These are phyloP conservation scores for Turnera subulata DNA, from an alignment of 345 rosid species.

Conservation along the genomic window DNA sequence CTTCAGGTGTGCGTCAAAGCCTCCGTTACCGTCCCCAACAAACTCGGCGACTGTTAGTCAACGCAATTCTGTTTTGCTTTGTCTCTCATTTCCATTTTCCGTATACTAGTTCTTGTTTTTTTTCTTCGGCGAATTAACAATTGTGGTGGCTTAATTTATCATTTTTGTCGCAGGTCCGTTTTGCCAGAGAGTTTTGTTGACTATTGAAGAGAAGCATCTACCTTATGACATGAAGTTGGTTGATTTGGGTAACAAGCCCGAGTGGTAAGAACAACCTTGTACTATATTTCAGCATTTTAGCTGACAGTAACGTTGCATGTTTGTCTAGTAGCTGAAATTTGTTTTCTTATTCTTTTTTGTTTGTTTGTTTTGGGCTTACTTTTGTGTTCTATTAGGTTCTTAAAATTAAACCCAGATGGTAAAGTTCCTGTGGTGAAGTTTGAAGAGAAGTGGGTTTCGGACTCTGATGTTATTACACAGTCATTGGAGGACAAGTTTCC, in stretches of 20 bases:
- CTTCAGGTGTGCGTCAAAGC: constrained; percentile 85
- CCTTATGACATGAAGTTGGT: constrained; percentile 84
- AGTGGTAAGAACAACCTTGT: constrained; percentile 54
- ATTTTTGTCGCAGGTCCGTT: constrained; percentile 62
- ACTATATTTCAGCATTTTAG: background rate
- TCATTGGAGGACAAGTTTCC: constrained; percentile 83
- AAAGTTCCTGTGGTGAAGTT: constrained; percentile 83
- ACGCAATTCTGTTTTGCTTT: background rate
- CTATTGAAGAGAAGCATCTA: constrained; percentile 86
- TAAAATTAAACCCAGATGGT: constrained; percentile 77
- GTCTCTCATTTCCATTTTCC: background rate
- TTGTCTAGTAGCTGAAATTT: background rate
- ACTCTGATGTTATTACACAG: constrained; percentile 86
- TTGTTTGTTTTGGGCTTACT: background rate
- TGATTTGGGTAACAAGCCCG: constrained; percentile 79
- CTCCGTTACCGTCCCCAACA: constrained; percentile 65
- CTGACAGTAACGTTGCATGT: background rate
- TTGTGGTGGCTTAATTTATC: background rate
- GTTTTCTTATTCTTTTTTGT: background rate
- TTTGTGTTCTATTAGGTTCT: constrained; percentile 49
- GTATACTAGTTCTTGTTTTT: background rate
- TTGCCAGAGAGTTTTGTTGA: constrained; percentile 80
- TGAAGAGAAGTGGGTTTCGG: constrained; percentile 89
- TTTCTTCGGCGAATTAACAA: background rate
- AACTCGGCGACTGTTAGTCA: constrained; percentile 78